These are phyloP conservation scores for Yamadazyma dendronema DNA, from an alignment of 1,139 yeast species.

Conservation along the genomic window DNA sequence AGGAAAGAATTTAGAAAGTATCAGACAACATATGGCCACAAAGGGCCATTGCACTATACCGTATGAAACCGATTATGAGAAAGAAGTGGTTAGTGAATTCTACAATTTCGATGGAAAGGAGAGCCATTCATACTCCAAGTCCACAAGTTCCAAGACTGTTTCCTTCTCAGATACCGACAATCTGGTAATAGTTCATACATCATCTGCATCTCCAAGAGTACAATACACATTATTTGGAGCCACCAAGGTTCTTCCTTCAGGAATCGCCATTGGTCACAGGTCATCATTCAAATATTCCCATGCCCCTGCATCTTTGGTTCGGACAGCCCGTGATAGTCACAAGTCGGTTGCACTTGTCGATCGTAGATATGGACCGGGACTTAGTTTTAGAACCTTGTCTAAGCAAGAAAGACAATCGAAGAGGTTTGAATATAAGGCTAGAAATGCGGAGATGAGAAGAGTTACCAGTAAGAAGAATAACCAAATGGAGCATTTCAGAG, in stretches of 20 bases:
- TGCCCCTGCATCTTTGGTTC: slow-evolving; percentile 20
- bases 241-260: slow-evolving; percentile 39
- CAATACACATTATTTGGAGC: slow-evolving; percentile 1
- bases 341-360: slow-evolving; percentile 41
- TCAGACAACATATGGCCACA: slow-evolving; percentile 49
- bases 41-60: slow-evolving; percentile 59
- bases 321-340: slow-evolving; percentile 22
- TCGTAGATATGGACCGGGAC: slow-evolving; percentile 41
- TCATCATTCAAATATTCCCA: slow-evolving; percentile 44
- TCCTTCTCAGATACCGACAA: slow-evolving; percentile 18
- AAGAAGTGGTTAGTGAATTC: slow-evolving; percentile 36
- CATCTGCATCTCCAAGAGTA: neutral
- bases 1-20: slow-evolving; percentile 48
- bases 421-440: slow-evolving; percentile 23
- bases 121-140: slow-evolving; percentile 5
- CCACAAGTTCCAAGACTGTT: slow-evolving; percentile 11
- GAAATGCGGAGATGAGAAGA: slow-evolving; percentile 25
- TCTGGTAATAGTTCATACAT: slow-evolving; percentile 3
- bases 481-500: slow-evolving; percentile 39
- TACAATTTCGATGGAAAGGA: slow-evolving; percentile 37
- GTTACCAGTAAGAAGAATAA: slow-evolving; percentile 30
- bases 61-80: slow-evolving; percentile 48
- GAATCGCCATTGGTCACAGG: slow-evolving; percentile 49
- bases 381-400: slow-evolving; percentile 27
- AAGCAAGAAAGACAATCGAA: slow-evolving; percentile 36